These are phyloP conservation scores for Linum tenue DNA, from an alignment of 345 rosid genomes.

Conservation along the genomic window DNA sequence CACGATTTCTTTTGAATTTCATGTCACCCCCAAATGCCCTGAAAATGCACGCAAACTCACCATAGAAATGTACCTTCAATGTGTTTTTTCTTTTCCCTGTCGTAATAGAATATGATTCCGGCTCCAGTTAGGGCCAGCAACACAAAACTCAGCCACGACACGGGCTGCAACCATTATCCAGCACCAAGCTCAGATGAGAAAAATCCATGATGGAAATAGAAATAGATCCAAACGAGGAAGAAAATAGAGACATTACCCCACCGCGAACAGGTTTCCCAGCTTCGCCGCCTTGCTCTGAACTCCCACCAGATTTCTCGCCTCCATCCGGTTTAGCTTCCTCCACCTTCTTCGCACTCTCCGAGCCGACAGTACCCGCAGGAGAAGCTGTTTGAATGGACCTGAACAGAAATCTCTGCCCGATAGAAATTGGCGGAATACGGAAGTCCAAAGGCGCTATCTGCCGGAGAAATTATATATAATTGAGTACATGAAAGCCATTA, in stretches of 20 bases:
- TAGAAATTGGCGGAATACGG: constrained; percentile 23
- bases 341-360: constrained; percentile 18
- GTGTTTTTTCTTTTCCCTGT: constrained; percentile 67
- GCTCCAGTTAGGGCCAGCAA: constrained; percentile 70
- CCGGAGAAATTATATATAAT: neutral
- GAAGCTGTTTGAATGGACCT: constrained; percentile 17
- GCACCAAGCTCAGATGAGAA: neutral
- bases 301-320: constrained; percentile 40
- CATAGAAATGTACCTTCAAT: constrained; percentile 94
- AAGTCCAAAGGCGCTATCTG: constrained; percentile 27
- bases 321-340: constrained; percentile 29
- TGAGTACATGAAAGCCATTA: neutral
- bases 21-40: neutral
- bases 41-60: constrained; percentile 42
- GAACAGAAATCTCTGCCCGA: constrained; percentile 30
- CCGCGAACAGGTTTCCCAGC: constrained; percentile 79
- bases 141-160: constrained; percentile 89
- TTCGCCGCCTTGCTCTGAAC: constrained; percentile 39
- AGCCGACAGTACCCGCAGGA: constrained; percentile 6
- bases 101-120: constrained; percentile 63
- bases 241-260: constrained; percentile 44
- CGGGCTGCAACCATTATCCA: constrained; percentile 41
- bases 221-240: neutral
- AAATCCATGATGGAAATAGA: neutral
- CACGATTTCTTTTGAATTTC: neutral